Base-by-base conservation (phyloP, 306 rosid species). In the Crataegus laevigata region DNA sequence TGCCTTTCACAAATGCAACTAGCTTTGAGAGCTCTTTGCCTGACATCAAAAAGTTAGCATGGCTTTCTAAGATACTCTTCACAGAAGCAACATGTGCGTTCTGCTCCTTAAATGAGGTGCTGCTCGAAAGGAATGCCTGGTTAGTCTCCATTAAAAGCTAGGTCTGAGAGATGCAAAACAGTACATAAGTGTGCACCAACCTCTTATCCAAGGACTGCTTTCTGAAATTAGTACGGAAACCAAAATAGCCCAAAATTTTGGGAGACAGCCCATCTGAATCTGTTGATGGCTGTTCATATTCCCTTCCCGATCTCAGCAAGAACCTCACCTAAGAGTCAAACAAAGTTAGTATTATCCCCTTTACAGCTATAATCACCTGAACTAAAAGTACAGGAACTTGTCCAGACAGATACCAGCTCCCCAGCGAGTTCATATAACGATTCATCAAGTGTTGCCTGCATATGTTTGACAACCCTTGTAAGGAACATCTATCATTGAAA, bases 391-490 rank as follows among this genome's bases (percentile, higher is more conserved):
- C 42, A 34, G 25, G 36, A 74, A 58, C 61, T 64, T 67, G 71
- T 61, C 67, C 59, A 72, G 54, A 84, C 11, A 26, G 55, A 29
- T 86, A 90, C 98, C 97, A 94, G 96, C 80, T 94, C 98, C 75
- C 98, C 97, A 72, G 98, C 98, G 67, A 94, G 98, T 84, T 94
- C 98, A 72, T 94, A 94, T 79, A 94, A 81, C 63, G 98, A 91
- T 86, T 94, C 97, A 77, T 90, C 96, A 21, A 94, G 96, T 66
- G 98, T 94, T 77, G 97, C 98, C 96, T 91, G 92, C 86, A 64
- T 51, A 75, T 55, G 74, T 59, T 85, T 47, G 75, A 77, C 63
- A 81, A 75, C 62, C 34, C 43, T 55, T 77, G 57, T 82, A 64
- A 87, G 71, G 71, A 43, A 74, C 60, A 72, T 65, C 38, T 57